A percentile compares a stretch with the other conserved stretches of the same genome.
Evolutionary conservation across 192 early-diverging fungal genomes (phyloP).

Genomic region (Backusella tarrabulga): DNA sequence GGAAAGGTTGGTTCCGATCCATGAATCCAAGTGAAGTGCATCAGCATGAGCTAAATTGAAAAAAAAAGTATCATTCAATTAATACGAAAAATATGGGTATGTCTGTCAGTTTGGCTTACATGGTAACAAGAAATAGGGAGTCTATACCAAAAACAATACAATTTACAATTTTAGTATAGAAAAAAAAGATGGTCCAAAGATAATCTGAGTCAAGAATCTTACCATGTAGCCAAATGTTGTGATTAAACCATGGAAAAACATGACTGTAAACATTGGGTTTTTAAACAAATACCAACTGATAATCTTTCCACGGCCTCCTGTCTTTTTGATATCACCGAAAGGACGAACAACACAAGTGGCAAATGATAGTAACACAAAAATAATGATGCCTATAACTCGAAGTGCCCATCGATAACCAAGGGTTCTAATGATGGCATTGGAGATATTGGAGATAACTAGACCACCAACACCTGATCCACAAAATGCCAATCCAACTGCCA

Average conservation of each 20-base stretch:
- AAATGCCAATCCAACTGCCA: conserved; percentile 75
- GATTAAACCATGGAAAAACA: conserved; percentile 37
- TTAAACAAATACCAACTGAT: conserved; percentile 41
- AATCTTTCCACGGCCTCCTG: conserved; percentile 25
- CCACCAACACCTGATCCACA: conserved; percentile 77
- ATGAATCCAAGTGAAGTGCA: conserved; percentile 27
- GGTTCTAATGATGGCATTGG: conserved; percentile 54
- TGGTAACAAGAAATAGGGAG: conserved; percentile 38
- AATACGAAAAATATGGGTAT: too few species aligned
- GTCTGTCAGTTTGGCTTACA: conserved; percentile 6
- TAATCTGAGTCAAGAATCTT: conserved; percentile 19
- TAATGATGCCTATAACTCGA: conserved; percentile 56
- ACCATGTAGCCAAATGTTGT: conserved; percentile 47
- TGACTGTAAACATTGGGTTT: conserved; percentile 31
- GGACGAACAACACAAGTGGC: conserved; percentile 41
- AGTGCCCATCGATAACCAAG: conserved; percentile 66
- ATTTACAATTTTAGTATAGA: not conserved
- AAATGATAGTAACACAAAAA: conserved; percentile 43
- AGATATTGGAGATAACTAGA: conserved; percentile 58
- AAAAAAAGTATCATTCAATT: not conserved
- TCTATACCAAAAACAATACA: conserved; percentile 25
- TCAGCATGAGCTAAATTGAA: conserved; percentile 13
- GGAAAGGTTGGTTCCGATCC: conserved; percentile 37
- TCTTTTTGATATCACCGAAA: conserved; percentile 14
- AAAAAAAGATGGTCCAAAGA: not conserved